Conservation (phyloP, 306 rosid genomes). For the Vigna unguiculata region DNA sequence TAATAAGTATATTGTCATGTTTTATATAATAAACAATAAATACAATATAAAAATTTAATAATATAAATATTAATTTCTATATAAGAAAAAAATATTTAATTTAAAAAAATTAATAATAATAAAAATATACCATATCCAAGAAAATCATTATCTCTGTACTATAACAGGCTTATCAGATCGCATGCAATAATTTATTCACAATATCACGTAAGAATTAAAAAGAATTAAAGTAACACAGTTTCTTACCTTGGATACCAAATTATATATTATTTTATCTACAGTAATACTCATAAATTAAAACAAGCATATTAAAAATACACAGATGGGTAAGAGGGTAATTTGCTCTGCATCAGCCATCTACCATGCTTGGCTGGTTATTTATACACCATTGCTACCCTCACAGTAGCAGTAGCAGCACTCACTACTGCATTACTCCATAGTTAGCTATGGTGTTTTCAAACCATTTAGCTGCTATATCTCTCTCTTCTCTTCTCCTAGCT, state of each 20-base stretch:
- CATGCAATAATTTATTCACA: neutral
- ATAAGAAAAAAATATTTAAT: too few species aligned
- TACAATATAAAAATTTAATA: too few species aligned
- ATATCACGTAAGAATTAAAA: neutral
- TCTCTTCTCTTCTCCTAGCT: constrained; percentile 43
- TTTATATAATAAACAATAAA: too few species aligned
- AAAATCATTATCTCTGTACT: too few species aligned
- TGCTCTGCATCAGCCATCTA: neutral
- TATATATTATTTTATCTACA: neutral
- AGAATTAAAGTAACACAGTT: neutral
- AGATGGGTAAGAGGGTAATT: constrained; percentile 27
- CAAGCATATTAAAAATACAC: neutral
- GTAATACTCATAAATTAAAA: neutral
- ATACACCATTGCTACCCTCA: constrained; percentile 30
- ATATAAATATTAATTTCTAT: too few species aligned
- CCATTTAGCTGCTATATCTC: constrained; percentile 13
- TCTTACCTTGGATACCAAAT: neutral
- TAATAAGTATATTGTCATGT: too few species aligned
- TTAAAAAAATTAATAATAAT: too few species aligned
- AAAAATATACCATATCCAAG: too few species aligned
- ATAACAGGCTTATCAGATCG: too few species aligned
- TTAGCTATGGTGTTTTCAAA: constrained; percentile 44
- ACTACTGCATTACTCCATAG: constrained; percentile 11
- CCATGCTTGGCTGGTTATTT: constrained; percentile 34
- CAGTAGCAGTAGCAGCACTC: constrained; percentile 6